phyloP scores from a whole-genome alignment of 108 stramenopile genomes.

The Fistulifera pelliculosa region DNA sequence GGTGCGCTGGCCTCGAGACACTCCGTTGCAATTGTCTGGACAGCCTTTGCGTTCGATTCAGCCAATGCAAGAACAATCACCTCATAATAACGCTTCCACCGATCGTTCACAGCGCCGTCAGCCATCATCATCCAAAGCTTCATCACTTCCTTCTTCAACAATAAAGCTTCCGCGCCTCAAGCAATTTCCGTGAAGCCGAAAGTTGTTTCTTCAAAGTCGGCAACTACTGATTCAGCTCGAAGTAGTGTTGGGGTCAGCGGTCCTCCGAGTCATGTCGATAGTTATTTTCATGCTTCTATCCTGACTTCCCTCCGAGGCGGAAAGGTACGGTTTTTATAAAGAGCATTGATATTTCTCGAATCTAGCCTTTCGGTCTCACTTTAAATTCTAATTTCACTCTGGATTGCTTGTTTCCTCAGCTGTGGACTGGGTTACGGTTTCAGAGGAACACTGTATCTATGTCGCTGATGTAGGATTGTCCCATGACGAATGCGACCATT shows the following conservation, averaged over 20 bases:
- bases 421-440: slow-evolving; percentile 45
- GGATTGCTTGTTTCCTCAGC: slow-evolving; percentile 10
- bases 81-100: background rate
- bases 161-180: no score
- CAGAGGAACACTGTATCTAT: slow-evolving; percentile 47
- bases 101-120: slow-evolving; percentile 15
- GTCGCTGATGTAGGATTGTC: slow-evolving; percentile 54
- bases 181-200: no score
- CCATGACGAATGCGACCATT: slow-evolving; percentile 31
- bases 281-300: no score
- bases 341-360: no score
- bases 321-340: slow-evolving; percentile 21
- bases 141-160: no score
- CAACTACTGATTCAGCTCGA: no score
- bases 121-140: background rate
- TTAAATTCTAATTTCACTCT: no score
- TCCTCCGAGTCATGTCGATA: no score
- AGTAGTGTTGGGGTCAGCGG: no score
- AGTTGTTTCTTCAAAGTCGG: no score
- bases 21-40: background rate
- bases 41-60: background rate
- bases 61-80: slow-evolving; percentile 12
- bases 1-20: slow-evolving; percentile 29
- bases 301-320: slow-evolving; percentile 17
- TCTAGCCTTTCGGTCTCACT: no score